A percentile compares a stretch with the other conserved stretches of the same genome.
Conservation (phyloP, 768 basidiomycete genomes). For the Boletus barrowsii region DNA sequence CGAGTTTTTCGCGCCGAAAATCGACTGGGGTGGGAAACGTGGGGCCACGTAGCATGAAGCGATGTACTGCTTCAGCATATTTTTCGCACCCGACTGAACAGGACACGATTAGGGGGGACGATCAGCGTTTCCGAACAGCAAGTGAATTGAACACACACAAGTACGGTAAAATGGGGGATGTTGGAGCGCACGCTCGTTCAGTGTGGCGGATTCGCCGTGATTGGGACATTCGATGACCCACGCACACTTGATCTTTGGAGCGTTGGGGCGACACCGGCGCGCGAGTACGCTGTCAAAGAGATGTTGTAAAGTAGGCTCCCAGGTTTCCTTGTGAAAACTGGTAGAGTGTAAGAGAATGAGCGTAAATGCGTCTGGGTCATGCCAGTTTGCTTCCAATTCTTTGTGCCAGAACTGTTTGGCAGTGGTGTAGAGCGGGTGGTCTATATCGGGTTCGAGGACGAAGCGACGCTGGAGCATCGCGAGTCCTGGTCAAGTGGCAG, state of each 20-base stretch:
- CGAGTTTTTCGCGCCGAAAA: slow-evolving; percentile 48
- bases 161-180: slow-evolving; percentile 41
- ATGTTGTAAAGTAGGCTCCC: slow-evolving; percentile 56
- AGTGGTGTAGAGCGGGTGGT: slow-evolving; percentile 48
- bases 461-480: slow-evolving; percentile 27
- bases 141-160: slow-evolving; percentile 35
- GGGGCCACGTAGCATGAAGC: slow-evolving; percentile 48
- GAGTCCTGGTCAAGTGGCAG: background rate
- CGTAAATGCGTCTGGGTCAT: slow-evolving; percentile 47
- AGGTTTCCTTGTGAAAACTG: slow-evolving; percentile 73
- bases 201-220: slow-evolving; percentile 57
- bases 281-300: slow-evolving; percentile 38
- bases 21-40: slow-evolving; percentile 40
- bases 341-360: slow-evolving; percentile 66
- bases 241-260: slow-evolving; percentile 36
- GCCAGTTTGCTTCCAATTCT: slow-evolving; percentile 34
- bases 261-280: background rate
- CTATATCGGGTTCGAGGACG: slow-evolving; percentile 36
- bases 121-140: background rate
- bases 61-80: slow-evolving; percentile 57
- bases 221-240: slow-evolving; percentile 75
- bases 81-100: slow-evolving; percentile 57
- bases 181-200: slow-evolving; percentile 50
- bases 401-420: slow-evolving; percentile 58
- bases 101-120: background rate